These are phyloP conservation scores for Cadophora sp. DNA, from an alignment of 2,329 filamentous ascomycete species.

Conservation along the genomic window DNA sequence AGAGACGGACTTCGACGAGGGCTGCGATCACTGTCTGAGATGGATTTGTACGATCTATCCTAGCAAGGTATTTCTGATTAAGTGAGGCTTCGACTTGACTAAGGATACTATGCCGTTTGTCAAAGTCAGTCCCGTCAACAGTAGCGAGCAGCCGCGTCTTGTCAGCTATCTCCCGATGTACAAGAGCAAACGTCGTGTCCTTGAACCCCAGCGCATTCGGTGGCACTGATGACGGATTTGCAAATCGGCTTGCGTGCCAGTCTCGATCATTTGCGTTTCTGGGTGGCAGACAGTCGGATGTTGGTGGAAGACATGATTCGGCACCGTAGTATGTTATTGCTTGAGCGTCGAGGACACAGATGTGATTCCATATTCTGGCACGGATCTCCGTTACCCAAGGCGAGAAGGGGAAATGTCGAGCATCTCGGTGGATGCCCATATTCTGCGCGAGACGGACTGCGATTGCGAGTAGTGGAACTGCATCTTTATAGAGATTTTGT, in stretches of 20 bases:
- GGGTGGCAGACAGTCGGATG: conserved; percentile 28
- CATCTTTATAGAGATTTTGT: conserved; percentile 61
- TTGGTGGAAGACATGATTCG: conserved; percentile 33
- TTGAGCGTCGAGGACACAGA: conserved; percentile 31
- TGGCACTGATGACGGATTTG: conserved; percentile 32
- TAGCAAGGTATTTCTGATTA: conserved; percentile 23
- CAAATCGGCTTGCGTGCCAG: conserved; percentile 37
- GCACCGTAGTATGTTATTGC: conserved; percentile 31
- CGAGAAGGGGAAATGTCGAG: conserved; percentile 34
- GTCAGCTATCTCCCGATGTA: conserved; percentile 28
- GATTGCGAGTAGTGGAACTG: conserved; percentile 67
- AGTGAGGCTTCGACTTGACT: conserved; percentile 22
- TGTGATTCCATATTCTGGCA: conserved; percentile 31
- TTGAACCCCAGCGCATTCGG: conserved; percentile 23
- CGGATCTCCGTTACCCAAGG: conserved; percentile 35
- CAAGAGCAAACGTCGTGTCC: conserved; percentile 33
- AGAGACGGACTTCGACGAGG: conserved; percentile 28
- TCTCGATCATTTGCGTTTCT: conserved; percentile 36
- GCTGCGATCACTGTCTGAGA: conserved; percentile 27
- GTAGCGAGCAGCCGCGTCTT: conserved; percentile 21
- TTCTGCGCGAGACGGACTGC: conserved; percentile 70
- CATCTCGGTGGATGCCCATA: conserved; percentile 69
- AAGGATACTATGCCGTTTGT: conserved; percentile 20
- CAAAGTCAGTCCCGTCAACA: conserved; percentile 18
- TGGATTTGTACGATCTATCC: conserved; percentile 22